Evolutionary conservation across 208 protist genomes (phyloP).

Genomic region (Phytomonas sp.): DNA sequence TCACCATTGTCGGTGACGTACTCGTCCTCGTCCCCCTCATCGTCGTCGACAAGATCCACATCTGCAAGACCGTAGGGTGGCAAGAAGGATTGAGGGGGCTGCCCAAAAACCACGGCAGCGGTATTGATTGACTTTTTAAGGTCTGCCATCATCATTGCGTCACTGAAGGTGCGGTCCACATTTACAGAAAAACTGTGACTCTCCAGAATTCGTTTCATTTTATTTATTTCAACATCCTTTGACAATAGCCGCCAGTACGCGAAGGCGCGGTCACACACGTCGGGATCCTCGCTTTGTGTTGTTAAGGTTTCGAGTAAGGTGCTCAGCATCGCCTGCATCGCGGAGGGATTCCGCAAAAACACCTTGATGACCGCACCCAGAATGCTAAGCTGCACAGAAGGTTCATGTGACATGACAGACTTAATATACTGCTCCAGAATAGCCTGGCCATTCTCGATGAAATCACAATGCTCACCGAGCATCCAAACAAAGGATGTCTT

Average conservation of each 20-base stretch:
- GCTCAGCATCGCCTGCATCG: constrained; percentile 65
- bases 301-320: constrained; percentile 57
- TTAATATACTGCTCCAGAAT: constrained; percentile 95
- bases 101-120: constrained; percentile 94
- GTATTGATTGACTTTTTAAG: constrained; percentile 87
- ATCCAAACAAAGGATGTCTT: constrained; percentile 99
- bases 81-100: constrained; percentile 92
- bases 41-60: constrained; percentile 64
- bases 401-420: constrained; percentile 84
- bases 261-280: constrained; percentile 98
- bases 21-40: constrained; percentile 33
- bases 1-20: constrained; percentile 24
- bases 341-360: constrained; percentile 90
- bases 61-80: constrained; percentile 66
- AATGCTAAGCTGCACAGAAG: constrained; percentile 79
- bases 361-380: constrained; percentile 97
- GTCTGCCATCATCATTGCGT: constrained; percentile 88
- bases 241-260: constrained; percentile 99
- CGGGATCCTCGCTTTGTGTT: constrained; percentile 92
- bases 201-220: constrained; percentile 89
- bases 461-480: constrained; percentile 97
- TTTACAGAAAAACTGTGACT: constrained; percentile 76
- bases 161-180: constrained; percentile 89
- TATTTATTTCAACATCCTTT: constrained; percentile 93
- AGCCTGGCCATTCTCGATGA: constrained; percentile 92